phyloP scores from a whole-genome alignment of 352 stramenopile genomes.

The Phytophthora sojae region DNA sequence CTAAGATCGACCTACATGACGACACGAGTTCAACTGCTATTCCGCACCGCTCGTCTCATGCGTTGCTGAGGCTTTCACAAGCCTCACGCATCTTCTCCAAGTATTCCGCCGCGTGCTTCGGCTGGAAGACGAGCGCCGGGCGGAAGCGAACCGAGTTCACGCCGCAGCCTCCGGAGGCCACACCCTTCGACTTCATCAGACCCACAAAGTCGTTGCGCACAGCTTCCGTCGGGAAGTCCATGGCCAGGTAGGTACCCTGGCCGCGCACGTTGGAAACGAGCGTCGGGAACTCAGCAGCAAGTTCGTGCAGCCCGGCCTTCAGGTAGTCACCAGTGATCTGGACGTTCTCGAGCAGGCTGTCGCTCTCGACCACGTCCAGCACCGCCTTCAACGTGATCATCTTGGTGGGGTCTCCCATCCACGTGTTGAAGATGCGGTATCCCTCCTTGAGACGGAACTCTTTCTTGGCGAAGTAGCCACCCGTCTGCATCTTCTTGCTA shows the following conservation, averaged over 20 bases:
- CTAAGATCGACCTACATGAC: slow-evolving; percentile 28
- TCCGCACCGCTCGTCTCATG: slow-evolving; percentile 7
- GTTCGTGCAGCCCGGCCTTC: slow-evolving; percentile 54
- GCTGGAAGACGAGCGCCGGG: slow-evolving; percentile 80
- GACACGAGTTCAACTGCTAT: not conserved
- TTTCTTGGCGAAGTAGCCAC: slow-evolving; percentile 82
- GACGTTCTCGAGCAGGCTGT: slow-evolving; percentile 79
- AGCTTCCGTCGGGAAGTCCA: slow-evolving; percentile 73
- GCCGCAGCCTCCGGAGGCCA: slow-evolving; percentile 75
- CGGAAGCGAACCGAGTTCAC: slow-evolving; percentile 79
- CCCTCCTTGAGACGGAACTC: slow-evolving; percentile 74
- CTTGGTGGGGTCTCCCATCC: slow-evolving; percentile 89
- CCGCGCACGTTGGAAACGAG: slow-evolving; percentile 80
- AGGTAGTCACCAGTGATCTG: slow-evolving; percentile 74
- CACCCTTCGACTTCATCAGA: slow-evolving; percentile 64
- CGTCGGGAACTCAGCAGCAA: slow-evolving; percentile 59
- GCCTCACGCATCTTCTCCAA: slow-evolving; percentile 74
- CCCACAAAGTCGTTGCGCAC: slow-evolving; percentile 71
- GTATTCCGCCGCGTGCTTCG: slow-evolving; percentile 76
- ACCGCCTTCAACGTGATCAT: slow-evolving; percentile 85
- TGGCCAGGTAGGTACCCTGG: slow-evolving; percentile 81
- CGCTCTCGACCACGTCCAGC: slow-evolving; percentile 66
- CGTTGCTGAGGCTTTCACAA: slow-evolving; percentile 40
- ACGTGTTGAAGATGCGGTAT: slow-evolving; percentile 91
- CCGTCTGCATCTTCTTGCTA: slow-evolving; percentile 89